phyloP scores from a whole-genome alignment of 1,139 yeast genomes.

The Oligophagozyma castellii region DNA sequence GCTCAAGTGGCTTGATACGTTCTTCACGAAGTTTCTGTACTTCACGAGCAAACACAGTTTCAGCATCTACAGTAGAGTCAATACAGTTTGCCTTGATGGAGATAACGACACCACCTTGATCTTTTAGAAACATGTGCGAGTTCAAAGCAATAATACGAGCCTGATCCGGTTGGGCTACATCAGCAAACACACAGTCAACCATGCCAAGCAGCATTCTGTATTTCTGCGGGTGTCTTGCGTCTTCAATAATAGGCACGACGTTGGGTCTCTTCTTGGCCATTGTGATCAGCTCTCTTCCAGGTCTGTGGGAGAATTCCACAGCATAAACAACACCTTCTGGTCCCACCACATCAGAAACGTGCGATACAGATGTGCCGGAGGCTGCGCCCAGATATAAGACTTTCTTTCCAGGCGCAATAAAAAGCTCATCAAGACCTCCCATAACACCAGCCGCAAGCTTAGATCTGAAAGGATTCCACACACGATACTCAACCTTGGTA shows the following conservation, averaged over 20 bases:
- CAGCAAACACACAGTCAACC: conserved; percentile 98
- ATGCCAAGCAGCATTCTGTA: conserved; percentile 97
- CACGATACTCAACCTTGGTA: conserved; percentile 96
- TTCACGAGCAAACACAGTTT: conserved; percentile 98
- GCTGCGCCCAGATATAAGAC: conserved; percentile 98
- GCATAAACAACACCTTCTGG: conserved; percentile 99
- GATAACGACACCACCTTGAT: conserved; percentile 95
- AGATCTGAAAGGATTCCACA: conserved; percentile 99
- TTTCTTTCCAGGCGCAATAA: conserved; percentile 96
- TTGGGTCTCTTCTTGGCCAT: conserved; percentile 99
- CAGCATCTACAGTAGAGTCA: conserved; percentile 98
- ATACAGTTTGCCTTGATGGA: conserved; percentile 99
- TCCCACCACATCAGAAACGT: conserved; percentile 96
- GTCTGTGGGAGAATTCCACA: conserved; percentile 98
- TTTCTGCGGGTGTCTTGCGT: conserved; percentile 99
- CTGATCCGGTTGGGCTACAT: conserved; percentile 99
- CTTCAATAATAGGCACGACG: conserved; percentile 96
- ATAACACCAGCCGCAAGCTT: conserved; percentile 99
- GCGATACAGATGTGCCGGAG: conserved; percentile 97
- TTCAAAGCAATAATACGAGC: conserved; percentile 98
- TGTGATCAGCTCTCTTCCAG: conserved; percentile 97
- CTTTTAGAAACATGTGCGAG: conserved; percentile 95
- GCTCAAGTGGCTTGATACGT: conserved; percentile 96
- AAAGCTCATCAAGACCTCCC: conserved; percentile 98
- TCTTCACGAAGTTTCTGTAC: conserved; percentile 98